Conservation (phyloP, 2,329 filamentous ascomycete genomes). For the Verticillium dahliae region DNA sequence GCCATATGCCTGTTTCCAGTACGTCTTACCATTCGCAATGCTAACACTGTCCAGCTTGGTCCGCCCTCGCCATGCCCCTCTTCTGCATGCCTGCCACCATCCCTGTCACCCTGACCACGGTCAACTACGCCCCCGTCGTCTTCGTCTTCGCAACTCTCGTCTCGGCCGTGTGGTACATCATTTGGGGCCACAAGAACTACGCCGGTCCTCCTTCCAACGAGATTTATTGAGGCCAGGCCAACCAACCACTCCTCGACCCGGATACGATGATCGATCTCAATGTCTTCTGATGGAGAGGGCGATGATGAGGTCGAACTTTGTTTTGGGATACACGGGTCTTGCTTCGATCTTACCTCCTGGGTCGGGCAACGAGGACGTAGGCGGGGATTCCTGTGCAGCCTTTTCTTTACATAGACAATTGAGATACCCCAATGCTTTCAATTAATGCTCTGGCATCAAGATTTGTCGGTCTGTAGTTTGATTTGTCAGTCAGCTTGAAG, state of each 20-base stretch:
- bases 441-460: no score
- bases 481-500: no score
- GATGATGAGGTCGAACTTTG: neutral
- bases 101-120: slow-evolving; percentile 50
- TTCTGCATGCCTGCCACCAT: slow-evolving; percentile 66
- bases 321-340: neutral
- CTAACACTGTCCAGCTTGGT: slow-evolving; percentile 48
- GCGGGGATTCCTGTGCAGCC: neutral
- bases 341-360: neutral
- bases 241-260: neutral
- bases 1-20: neutral
- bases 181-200: slow-evolving; percentile 66
- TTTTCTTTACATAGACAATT: neutral
- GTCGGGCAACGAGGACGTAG: neutral
- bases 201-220: slow-evolving; percentile 49
- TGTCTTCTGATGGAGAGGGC: neutral
- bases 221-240: slow-evolving; percentile 13
- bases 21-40: slow-evolving; percentile 4
- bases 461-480: no score
- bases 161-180: slow-evolving; percentile 60
- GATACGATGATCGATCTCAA: neutral
- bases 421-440: neutral
- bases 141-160: slow-evolving; percentile 59
- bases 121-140: slow-evolving; percentile 74
- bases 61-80: slow-evolving; percentile 59